Conservation (phyloP, 257 asterid genomes). For the Catharanthus roseus region DNA sequence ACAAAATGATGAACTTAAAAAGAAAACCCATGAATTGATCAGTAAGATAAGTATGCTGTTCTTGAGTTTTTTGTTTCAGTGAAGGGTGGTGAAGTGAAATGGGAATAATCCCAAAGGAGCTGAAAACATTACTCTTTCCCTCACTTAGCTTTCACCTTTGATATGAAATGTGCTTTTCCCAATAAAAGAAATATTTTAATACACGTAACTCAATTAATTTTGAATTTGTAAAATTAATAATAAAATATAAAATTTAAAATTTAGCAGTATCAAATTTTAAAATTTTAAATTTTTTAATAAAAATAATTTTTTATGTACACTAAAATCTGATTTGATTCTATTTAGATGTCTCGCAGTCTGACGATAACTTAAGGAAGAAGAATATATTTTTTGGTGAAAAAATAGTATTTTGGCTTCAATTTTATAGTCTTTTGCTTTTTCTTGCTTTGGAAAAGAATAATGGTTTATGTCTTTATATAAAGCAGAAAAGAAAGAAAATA, state of each 20-base stretch:
- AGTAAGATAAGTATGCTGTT: slow-evolving; percentile 19
- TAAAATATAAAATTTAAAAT: too few species aligned
- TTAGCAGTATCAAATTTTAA: too few species aligned
- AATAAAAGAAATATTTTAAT: too few species aligned
- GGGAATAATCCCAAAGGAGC: slow-evolving; percentile 4
- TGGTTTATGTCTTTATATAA: slow-evolving; percentile 36
- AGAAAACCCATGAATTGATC: slow-evolving; percentile 45
- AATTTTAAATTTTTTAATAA: too few species aligned
- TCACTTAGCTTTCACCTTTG: slow-evolving; percentile 31
- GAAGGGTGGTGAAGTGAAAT: slow-evolving; percentile 15
- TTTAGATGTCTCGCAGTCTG: too few species aligned
- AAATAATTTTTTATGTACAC: too few species aligned
- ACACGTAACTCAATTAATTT: too few species aligned
- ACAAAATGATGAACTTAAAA: slow-evolving; percentile 25
- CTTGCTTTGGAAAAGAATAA: slow-evolving; percentile 53
- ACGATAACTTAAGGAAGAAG: too few species aligned
- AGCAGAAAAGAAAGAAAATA: slow-evolving; percentile 30
- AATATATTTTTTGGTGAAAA: too few species aligned
- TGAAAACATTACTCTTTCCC: slow-evolving; percentile 3
- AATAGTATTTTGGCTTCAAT: slow-evolving; percentile 29
- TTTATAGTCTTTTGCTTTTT: slow-evolving; percentile 32
- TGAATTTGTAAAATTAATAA: too few species aligned
- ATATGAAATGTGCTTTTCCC: slow-evolving; percentile 29
- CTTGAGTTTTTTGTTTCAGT: slow-evolving; percentile 12
- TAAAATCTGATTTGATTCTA: too few species aligned